A percentile compares a stretch with the other conserved stretches of the same genome.
phyloP scores from a whole-genome alignment of 371 early-diverging fungal species.

The Lichtheimia corymbifera region DNA sequence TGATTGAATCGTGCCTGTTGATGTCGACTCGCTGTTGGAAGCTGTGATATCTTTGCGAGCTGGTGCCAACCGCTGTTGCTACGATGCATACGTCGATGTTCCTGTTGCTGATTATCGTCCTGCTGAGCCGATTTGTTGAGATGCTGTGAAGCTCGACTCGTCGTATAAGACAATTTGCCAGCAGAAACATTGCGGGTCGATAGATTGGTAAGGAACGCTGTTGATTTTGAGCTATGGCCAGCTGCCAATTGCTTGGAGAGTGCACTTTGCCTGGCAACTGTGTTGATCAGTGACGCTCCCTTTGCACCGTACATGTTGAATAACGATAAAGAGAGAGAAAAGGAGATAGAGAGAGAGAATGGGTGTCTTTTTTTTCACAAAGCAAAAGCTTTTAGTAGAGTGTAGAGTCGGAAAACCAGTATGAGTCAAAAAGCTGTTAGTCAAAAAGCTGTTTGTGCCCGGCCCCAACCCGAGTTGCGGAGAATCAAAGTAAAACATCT shows the following conservation, averaged over 20 bases:
- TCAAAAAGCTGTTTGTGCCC: too few species aligned
- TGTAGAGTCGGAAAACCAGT: too few species aligned
- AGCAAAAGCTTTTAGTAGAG: too few species aligned
- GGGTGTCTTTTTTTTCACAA: too few species aligned
- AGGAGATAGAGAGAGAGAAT: too few species aligned
- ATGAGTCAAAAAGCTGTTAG: too few species aligned
- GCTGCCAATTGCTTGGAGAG: conserved; percentile 42
- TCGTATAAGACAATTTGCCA: conserved; percentile 48
- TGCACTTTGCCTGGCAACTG: conserved; percentile 46
- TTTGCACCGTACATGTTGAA: conserved; percentile 47
- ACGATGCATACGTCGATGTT: conserved; percentile 14
- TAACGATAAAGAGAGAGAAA: background rate
- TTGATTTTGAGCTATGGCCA: conserved; percentile 32
- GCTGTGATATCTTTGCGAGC: conserved; percentile 9
- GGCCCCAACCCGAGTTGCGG: too few species aligned
- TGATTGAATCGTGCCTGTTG: conserved; percentile 19
- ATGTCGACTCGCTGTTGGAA: conserved; percentile 3
- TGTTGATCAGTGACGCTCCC: conserved; percentile 43
- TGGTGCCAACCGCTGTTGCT: conserved; percentile 6
- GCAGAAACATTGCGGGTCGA: conserved; percentile 45
- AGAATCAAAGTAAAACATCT: too few species aligned
- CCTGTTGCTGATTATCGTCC: conserved; percentile 19
- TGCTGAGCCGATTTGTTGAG: conserved; percentile 20
- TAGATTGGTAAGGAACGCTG: conserved; percentile 37
- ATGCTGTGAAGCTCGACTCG: conserved; percentile 30